A percentile compares a stretch with the other conserved stretches of the same genome.
Evolutionary conservation across 495 filamentous ascomycete genomes (phyloP).

Genomic region (Aspergillus bertholletiae): DNA sequence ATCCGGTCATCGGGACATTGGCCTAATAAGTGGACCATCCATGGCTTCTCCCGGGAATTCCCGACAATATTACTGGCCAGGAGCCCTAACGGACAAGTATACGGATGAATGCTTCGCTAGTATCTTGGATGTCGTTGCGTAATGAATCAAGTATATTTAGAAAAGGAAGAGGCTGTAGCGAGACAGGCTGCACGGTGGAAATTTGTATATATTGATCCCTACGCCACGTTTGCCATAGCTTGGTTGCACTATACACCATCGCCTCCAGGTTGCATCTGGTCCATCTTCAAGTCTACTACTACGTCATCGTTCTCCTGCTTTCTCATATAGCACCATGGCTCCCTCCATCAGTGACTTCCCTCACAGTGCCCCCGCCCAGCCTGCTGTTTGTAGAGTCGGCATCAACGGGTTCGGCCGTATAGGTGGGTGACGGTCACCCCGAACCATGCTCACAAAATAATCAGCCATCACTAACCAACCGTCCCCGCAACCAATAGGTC

Average conservation of each 20-base stretch:
- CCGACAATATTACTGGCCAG: not conserved
- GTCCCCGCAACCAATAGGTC: constrained; percentile 18
- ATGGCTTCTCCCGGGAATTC: not conserved
- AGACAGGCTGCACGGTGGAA: not conserved
- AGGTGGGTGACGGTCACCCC: constrained; percentile 12
- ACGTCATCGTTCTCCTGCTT: too few species aligned
- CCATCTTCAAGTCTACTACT: too few species aligned
- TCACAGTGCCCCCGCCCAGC: constrained; percentile 4
- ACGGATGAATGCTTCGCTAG: not conserved
- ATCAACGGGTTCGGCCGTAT: constrained; percentile 36
- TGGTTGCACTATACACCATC: too few species aligned
- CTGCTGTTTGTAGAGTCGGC: constrained; percentile 21
- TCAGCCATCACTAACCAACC: not conserved
- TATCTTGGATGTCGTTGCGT: not conserved
- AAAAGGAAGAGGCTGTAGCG: not conserved
- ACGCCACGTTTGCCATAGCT: too few species aligned
- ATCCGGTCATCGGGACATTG: constrained; percentile 4
- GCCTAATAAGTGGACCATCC: not conserved
- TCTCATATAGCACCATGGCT: too few species aligned
- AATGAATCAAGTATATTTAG: not conserved
- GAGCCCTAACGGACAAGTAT: not conserved
- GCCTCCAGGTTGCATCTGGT: too few species aligned
- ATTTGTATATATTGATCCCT: too few species aligned
- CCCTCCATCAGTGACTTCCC: constrained; percentile 27
- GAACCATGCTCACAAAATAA: not conserved